Evolutionary conservation across 106 monocot species (phyloP), one percentile per base, ranked within the genome.

Genomic region (Acorus calamus): DNA sequence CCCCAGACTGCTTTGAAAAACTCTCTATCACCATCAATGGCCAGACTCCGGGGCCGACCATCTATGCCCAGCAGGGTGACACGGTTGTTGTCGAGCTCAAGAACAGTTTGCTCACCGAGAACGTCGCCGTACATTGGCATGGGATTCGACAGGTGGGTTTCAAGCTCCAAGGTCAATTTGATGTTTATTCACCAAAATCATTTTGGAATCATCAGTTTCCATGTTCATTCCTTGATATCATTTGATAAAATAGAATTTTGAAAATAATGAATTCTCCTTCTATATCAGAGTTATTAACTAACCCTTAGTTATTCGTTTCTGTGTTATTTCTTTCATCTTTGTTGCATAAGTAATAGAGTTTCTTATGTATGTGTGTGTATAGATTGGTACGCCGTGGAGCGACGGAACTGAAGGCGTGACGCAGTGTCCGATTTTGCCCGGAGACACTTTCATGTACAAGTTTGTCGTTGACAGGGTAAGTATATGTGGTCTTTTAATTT

Each of bases 361-460:
- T 57, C 57, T 14, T 4, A 28, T 42, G 3, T 7, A 53, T 13
- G 14, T 4, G 14, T 64, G 45, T 28, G n/a, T n/a, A n/a, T 51
- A 92, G 92, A 69, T 79, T 41, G 89, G 87, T 9, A 90, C 89
- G 0, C 94, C 94, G 2, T 90, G 87, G 94, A 78, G 71, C 46
- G 94, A 94, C 46, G 94, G 94, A 6, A 72, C 80, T 0, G 89
- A 80, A 50, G 94, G 84, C 0, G 84, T 94, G 11, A 84, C 94
- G 4, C 94, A 94, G 50, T 94, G 94, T 50, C 94, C 94, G 0
- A 82, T 84, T 65, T 50, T 67, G 0, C 87, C 94, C 0, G 89
- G 87, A 5, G 89, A 94, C 3, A 87, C 75, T 4, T 90, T 94
- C 61, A 13, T 47, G 6, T 94, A 94, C 69, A 79, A 60, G 53